Base-by-base conservation (phyloP, 2,329 filamentous ascomycete genomes). In the Pseudogymnoascus sp. region DNA sequence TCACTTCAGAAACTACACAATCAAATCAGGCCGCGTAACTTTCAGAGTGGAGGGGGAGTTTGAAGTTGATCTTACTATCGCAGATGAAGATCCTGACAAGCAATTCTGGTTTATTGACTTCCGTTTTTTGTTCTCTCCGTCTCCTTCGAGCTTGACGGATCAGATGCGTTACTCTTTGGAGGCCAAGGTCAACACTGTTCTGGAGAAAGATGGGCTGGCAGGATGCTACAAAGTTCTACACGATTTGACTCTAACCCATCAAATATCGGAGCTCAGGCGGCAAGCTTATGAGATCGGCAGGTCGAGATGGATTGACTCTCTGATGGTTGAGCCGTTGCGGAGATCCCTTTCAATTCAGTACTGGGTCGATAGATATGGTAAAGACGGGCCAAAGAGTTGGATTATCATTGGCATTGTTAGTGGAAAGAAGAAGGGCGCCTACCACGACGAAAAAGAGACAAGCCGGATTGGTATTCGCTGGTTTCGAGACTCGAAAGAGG, bases 51-150 rank as follows among this genome's bases (percentile, higher is more conserved):
- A 82, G 2, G 82, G 83, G 59, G 92, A 97, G 71, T 96, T 96
- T 67, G 92, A 97, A 71, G 83, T 97, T 18, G 94, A 97, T 70
- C 80, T 99, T 58, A 92, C 91, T 0, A 88, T 97, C 63, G 90
- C 89, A 15, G 88, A 92, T 66, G 92, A 97, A 69, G 87, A 94
- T 65, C 82, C 85, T 15, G 78, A 84, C 30, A 87, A 88, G 59
- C 92, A 95, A 67, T 95, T 95, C 70, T 96, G 88, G 79, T 96
- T 97, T 70, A 89, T 97, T 63, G 92, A 97, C 71, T 85, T 97
- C 67, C 84, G 92, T 61, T 91, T 95, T 66, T 76, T 85, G 12
- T 99, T 95, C 71, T 79, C 77, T 7, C 92, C 92, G 1, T 79
- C 84, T 0, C 80, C 88, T 0, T 73, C 72, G 10, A 75, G 77